A percentile compares a stretch with the other conserved stretches of the same genome.
These are phyloP conservation scores for Acacia melanoxylon DNA, from an alignment of 306 rosid genomes.

Conservation along the genomic window DNA sequence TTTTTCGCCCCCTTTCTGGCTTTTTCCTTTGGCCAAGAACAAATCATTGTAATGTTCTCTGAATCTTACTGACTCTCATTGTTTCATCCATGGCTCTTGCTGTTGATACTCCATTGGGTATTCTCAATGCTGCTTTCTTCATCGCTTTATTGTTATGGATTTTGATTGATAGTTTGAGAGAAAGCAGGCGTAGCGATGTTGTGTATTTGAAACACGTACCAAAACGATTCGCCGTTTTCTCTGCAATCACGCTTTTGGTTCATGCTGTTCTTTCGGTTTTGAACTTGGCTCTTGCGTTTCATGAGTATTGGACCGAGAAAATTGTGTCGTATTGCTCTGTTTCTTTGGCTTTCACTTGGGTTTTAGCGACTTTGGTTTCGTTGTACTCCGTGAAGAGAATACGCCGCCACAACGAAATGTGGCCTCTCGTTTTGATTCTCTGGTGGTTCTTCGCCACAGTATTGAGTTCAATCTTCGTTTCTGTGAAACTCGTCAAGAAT, in stretches of 20 bases:
- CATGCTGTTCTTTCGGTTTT: slow-evolving; percentile 44
- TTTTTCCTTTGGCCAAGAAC: background rate
- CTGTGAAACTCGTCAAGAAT: slow-evolving; percentile 32
- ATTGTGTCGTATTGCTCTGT: slow-evolving; percentile 29
- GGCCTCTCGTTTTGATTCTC: slow-evolving; percentile 58
- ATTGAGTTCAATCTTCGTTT: slow-evolving; percentile 34
- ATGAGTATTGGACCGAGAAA: slow-evolving; percentile 35
- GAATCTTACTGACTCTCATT: background rate
- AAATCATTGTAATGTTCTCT: background rate
- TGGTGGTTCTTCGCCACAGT: slow-evolving; percentile 69
- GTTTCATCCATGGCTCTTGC: background rate
- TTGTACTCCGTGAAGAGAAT: slow-evolving; percentile 41
- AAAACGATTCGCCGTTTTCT: slow-evolving; percentile 19
- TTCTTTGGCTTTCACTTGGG: slow-evolving; percentile 58
- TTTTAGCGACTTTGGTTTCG: slow-evolving; percentile 52
- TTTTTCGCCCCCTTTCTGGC: background rate
- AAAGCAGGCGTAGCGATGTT: slow-evolving; percentile 20
- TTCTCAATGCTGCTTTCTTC: slow-evolving; percentile 52
- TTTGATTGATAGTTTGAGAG: slow-evolving; percentile 45
- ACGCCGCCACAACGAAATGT: slow-evolving; percentile 28
- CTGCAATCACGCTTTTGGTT: slow-evolving; percentile 30
- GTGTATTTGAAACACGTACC: slow-evolving; percentile 15
- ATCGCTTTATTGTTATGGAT: slow-evolving; percentile 54
- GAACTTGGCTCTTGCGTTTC: slow-evolving; percentile 45
- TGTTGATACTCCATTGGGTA: slow-evolving; percentile 42